Evolutionary conservation across 352 stramenopile genomes (phyloP).

Genomic region (Globisporangium emineosum): DNA sequence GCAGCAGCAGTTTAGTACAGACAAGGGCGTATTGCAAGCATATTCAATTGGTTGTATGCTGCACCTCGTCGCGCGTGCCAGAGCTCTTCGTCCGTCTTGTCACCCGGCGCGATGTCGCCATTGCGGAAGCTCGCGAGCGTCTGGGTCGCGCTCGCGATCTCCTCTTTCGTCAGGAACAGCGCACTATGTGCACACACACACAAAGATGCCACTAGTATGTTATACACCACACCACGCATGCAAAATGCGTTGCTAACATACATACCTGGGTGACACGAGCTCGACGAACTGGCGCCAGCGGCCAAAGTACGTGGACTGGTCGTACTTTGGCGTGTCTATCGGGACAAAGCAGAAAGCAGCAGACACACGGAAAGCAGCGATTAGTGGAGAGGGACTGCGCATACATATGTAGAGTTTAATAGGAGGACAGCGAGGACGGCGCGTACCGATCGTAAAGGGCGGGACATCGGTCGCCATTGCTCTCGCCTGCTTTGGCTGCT

Average conservation of each 20-base stretch:
- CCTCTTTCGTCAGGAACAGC: constrained; percentile 61
- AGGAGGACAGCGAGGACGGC: not conserved
- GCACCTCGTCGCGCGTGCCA: constrained; percentile 73
- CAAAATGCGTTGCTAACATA: not conserved
- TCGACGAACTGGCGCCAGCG: constrained; percentile 84
- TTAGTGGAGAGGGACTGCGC: not conserved
- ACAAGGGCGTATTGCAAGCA: too few relatives aligned
- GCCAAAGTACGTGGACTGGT: constrained; percentile 85
- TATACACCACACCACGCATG: not conserved
- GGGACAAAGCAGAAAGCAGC: not conserved
- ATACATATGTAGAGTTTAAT: not conserved
- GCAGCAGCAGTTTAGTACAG: not conserved
- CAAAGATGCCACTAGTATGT: not conserved
- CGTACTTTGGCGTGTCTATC: constrained; percentile 69
- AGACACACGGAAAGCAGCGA: not conserved
- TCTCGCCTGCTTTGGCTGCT: not conserved
- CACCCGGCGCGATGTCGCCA: constrained; percentile 34
- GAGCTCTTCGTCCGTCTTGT: constrained; percentile 65
- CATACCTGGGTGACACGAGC: constrained; percentile 70
- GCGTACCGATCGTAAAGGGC: constrained; percentile 38
- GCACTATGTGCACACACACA: constrained; percentile 28
- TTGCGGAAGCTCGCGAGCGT: constrained; percentile 57
- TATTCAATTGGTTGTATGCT: too few relatives aligned
- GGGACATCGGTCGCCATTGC: constrained; percentile 24
- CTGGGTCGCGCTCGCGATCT: constrained; percentile 57